These are phyloP conservation scores for Didymella segeticola DNA, from an alignment of 2,329 filamentous ascomycete species.

Conservation along the genomic window DNA sequence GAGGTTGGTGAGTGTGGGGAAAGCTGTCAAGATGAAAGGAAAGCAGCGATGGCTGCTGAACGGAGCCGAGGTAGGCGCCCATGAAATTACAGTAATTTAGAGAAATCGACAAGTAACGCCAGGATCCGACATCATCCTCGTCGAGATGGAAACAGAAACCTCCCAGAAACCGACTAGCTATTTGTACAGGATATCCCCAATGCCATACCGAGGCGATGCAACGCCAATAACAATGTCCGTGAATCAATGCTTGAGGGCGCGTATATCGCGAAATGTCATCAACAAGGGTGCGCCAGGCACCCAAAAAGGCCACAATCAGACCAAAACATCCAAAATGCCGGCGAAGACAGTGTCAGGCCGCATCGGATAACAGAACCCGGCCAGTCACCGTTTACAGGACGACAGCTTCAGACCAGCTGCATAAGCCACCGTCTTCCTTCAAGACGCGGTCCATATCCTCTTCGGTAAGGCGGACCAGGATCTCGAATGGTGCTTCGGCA, in stretches of 20 bases:
- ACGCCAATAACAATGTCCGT: constrained; percentile 28
- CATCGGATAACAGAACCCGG: neutral
- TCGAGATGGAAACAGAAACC: constrained; percentile 13
- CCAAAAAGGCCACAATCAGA: constrained; percentile 14
- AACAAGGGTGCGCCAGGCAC: constrained; percentile 24
- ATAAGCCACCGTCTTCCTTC: constrained; percentile 37
- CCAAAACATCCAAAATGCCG: constrained; percentile 4
- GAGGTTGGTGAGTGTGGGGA: too few relatives aligned
- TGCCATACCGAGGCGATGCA: constrained; percentile 26
- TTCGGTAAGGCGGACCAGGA: constrained; percentile 42
- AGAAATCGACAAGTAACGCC: constrained; percentile 9
- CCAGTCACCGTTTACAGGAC: constrained; percentile 23
- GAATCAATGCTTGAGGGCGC: constrained; percentile 23
- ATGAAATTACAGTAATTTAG: constrained; percentile 7
- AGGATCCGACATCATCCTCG: constrained; percentile 15
- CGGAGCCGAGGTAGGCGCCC: constrained; percentile 9
- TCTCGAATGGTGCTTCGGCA: constrained; percentile 43
- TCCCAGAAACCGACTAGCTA: constrained; percentile 23
- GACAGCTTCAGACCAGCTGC: constrained; percentile 38
- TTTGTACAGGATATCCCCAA: constrained; percentile 47
- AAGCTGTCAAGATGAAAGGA: too few relatives aligned
- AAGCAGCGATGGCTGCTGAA: constrained; percentile 4
- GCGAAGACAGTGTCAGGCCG: constrained; percentile 5
- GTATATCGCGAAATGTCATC: constrained; percentile 19
- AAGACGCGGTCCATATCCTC: constrained; percentile 43